These are phyloP conservation scores for Atkinsonella hypoxylon DNA, from an alignment of 2,329 filamentous ascomycete species.

Conservation along the genomic window DNA sequence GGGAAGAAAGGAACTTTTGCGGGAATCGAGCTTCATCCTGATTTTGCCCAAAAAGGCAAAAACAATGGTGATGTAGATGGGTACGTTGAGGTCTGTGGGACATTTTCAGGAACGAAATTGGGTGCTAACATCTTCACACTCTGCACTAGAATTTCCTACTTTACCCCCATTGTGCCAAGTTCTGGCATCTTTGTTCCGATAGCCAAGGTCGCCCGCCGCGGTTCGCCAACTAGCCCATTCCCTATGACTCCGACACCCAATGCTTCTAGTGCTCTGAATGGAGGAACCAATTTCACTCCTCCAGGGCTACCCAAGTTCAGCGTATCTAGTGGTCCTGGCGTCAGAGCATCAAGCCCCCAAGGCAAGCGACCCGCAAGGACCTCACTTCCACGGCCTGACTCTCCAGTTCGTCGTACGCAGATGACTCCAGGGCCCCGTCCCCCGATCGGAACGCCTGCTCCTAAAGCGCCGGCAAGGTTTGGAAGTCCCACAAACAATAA, in stretches of 20 bases:
- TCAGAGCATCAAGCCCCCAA: conserved; percentile 55
- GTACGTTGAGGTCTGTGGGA: conserved; percentile 33
- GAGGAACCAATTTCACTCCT: conserved; percentile 48
- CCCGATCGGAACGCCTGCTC: conserved; percentile 35
- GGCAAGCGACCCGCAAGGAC: conserved; percentile 55
- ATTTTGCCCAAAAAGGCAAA: conserved; percentile 77
- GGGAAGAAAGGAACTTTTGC: conserved; percentile 89
- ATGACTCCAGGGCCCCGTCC: conserved; percentile 48
- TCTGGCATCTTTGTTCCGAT: conserved; percentile 90
- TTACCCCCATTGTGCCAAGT: conserved; percentile 63
- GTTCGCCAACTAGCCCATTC: conserved; percentile 39
- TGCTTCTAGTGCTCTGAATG: conserved; percentile 42
- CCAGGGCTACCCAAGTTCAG: conserved; percentile 68
- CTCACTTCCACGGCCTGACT: conserved; percentile 80
- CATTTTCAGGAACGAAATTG: neutral
- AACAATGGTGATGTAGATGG: conserved; percentile 95
- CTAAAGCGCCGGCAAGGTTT: conserved; percentile 19
- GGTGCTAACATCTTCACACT: conserved; percentile 1
- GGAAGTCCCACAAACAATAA: conserved; percentile 31
- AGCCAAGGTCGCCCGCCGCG: conserved; percentile 62
- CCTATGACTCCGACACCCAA: conserved; percentile 61
- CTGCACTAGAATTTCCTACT: conserved; percentile 54
- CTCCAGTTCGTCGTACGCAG: conserved; percentile 60
- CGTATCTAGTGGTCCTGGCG: conserved; percentile 68
- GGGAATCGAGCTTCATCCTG: conserved; percentile 74